Percentiles rank a stretch among this genome's conserved stretches.
Evolutionary conservation across 73 alveolate species (phyloP).

Genomic region (Paramecium sexaurelia): DNA sequence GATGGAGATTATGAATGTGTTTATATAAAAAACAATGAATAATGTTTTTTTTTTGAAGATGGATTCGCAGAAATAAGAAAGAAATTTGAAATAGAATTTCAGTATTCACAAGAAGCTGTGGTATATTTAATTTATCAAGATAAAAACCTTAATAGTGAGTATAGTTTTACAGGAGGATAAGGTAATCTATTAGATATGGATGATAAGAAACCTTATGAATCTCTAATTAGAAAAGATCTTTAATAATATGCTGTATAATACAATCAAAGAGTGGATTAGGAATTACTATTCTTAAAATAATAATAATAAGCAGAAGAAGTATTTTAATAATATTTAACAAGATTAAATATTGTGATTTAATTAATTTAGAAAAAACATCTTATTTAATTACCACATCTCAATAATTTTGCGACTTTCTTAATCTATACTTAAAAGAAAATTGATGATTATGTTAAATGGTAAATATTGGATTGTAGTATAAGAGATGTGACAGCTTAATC

Average conservation of each 20-base stretch:
- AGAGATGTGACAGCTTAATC: conserved; percentile 25
- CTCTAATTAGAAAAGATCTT: conserved; percentile 10
- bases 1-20: conserved; percentile 48
- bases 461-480: conserved; percentile 28
- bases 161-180: neutral
- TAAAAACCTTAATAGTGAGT: neutral
- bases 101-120: neutral
- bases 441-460: conserved; percentile 43
- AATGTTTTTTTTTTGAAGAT: conserved; percentile 32
- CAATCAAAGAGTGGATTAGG: neutral
- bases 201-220: neutral
- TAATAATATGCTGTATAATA: neutral
- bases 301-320: conserved; percentile 51
- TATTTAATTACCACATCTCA: neutral
- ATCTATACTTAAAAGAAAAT: neutral
- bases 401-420: conserved; percentile 36
- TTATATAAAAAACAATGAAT: neutral
- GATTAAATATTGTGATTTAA: neutral
- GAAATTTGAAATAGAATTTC: neutral
- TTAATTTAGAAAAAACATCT: neutral
- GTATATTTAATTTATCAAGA: neutral
- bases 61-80: conserved; percentile 7
- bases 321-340: neutral
- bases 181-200: conserved; percentile 32
- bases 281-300: neutral